Conservation (phyloP, 1,139 yeast species). For the Petasospora fabianii region DNA sequence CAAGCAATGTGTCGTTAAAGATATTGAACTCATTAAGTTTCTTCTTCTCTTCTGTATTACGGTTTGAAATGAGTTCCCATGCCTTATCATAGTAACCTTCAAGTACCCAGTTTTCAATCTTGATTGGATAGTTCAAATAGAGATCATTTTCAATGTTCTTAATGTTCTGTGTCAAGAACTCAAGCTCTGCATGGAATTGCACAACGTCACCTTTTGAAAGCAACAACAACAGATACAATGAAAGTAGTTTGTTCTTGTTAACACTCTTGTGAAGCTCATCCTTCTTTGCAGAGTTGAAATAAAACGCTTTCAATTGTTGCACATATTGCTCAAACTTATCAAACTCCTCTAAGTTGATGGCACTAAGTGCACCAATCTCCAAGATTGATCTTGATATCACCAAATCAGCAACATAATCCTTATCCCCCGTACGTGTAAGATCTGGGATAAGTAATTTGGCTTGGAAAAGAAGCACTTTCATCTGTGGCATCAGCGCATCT, state of each 20-base stretch:
- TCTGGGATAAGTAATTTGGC: constrained; percentile 77
- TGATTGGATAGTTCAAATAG: constrained; percentile 76
- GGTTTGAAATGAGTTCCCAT: constrained; percentile 62
- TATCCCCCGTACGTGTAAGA: constrained; percentile 31
- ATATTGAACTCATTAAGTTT: constrained; percentile 25
- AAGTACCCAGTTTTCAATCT: constrained; percentile 89
- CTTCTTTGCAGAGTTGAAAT: constrained; percentile 38
- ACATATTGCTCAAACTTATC: constrained; percentile 66
- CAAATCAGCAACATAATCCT: constrained; percentile 57
- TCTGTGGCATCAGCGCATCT: constrained; percentile 57
- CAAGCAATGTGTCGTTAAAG: constrained; percentile 24
- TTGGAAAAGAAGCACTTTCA: constrained; percentile 76
- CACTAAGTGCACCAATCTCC: constrained; percentile 81
- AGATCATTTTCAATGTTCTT: constrained; percentile 56
- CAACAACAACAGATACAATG: constrained; percentile 71
- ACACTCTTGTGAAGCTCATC: constrained; percentile 48
- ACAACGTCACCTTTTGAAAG: constrained; percentile 83
- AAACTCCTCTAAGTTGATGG: constrained; percentile 62
- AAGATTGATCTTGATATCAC: constrained; percentile 75
- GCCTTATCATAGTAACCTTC: constrained; percentile 96
- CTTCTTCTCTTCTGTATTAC: constrained; percentile 44
- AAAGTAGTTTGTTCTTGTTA: constrained; percentile 72
- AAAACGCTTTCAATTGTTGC: constrained; percentile 76
- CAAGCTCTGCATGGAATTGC: constrained; percentile 86
- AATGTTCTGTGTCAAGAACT: constrained; percentile 50